Evolutionary conservation across 306 rosid genomes (phyloP).

Genomic region (Luffa acutangula): DNA sequence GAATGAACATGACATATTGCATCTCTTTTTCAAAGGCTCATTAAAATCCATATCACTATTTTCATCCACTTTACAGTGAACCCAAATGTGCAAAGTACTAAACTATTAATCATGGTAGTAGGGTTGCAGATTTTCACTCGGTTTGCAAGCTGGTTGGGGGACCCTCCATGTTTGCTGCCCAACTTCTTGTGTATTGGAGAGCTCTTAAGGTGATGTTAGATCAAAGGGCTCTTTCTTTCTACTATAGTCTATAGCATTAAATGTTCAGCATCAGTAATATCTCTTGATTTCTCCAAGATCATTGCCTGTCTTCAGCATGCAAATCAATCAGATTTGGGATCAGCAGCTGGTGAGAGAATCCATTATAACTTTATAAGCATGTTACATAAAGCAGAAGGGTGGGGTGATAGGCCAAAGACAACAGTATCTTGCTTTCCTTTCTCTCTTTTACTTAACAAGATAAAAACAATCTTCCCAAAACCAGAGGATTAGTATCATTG

Average conservation of each 20-base stretch:
- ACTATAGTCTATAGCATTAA: background rate
- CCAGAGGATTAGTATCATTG: background rate
- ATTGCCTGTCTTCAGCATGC: background rate
- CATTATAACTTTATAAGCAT: background rate
- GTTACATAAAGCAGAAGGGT: background rate
- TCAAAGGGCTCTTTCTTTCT: background rate
- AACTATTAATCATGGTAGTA: slow-evolving; percentile 7
- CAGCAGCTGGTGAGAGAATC: background rate
- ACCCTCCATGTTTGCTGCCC: slow-evolving; percentile 16
- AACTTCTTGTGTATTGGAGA: slow-evolving; percentile 3
- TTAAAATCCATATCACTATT: background rate
- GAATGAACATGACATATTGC: slow-evolving; percentile 5
- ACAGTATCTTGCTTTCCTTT: background rate
- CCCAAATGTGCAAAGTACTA: slow-evolving; percentile 4
- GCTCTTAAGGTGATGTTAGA: background rate
- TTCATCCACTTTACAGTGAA: slow-evolving; percentile 13
- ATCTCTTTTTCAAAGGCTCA: slow-evolving; percentile 10
- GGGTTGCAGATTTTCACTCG: slow-evolving; percentile 25
- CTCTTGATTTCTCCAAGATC: background rate
- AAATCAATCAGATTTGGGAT: background rate
- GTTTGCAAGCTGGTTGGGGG: slow-evolving; percentile 33
- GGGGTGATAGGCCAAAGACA: background rate
- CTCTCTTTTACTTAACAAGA: background rate
- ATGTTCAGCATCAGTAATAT: background rate
- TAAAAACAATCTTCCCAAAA: background rate